Conservation (phyloP, 139 green algal genomes). For the Chlamydomonas incerta region DNA sequence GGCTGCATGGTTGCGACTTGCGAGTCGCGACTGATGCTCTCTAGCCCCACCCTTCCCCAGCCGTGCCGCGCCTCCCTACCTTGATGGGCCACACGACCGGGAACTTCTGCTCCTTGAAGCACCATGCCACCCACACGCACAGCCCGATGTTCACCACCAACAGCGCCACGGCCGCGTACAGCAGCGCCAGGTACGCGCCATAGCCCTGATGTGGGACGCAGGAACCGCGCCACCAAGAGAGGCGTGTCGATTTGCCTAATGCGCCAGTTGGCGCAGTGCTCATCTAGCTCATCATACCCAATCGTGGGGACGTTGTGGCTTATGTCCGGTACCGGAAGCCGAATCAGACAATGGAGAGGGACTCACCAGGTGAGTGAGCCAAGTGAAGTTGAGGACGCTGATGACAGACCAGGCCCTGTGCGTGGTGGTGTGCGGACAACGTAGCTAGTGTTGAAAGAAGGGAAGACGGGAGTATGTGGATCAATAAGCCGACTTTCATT, state of each 20-base stretch:
- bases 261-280: too few relatives aligned
- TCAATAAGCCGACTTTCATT: too few relatives aligned
- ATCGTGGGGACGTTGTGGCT: too few relatives aligned
- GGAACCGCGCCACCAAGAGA: constrained; percentile 25
- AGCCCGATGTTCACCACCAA: constrained; percentile 7
- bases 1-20: too few relatives aligned
- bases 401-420: neutral
- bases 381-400: neutral
- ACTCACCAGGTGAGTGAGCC: neutral
- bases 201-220: neutral
- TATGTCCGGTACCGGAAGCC: too few relatives aligned
- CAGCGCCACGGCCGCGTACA: constrained; percentile 33
- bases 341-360: too few relatives aligned
- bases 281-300: too few relatives aligned
- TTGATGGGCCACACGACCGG: constrained; percentile 33
- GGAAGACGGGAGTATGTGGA: neutral
- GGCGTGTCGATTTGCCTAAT: too few relatives aligned
- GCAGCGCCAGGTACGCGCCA: constrained; percentile 24
- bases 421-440: neutral
- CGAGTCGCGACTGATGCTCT: too few relatives aligned
- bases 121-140: constrained; percentile 47
- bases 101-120: constrained; percentile 40
- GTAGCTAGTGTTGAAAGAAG: too few relatives aligned
- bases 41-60: too few relatives aligned
- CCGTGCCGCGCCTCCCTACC: too few relatives aligned